Evolutionary conservation across 2,329 filamentous ascomycete species (phyloP), one percentile per base, ranked within the genome.

Genomic region (Colletotrichum phormii): DNA sequence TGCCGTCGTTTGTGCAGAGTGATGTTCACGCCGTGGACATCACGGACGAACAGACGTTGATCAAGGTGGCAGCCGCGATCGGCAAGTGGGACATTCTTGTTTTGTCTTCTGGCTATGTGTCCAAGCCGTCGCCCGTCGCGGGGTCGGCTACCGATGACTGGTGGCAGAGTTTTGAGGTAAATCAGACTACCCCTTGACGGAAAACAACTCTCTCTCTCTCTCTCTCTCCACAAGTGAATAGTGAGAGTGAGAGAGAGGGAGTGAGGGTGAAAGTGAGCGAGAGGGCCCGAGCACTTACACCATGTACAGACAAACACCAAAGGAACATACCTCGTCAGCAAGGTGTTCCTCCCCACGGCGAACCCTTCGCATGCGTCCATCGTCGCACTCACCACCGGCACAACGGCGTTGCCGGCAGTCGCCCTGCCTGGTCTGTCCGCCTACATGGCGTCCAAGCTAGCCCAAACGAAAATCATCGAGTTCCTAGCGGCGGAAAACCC

Each of bases 221-320:
- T 37, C 35, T n/a, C 42, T 46, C 42, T 7, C 5, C 42, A 46
- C 15, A 46, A 46, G 42, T 46, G 0, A 5, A 1, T 6, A 9
- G 18, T 6, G 42, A n/a, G 6, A 15, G 7, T 18, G 15, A 24
- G 42, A 46, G 18, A 49, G 18, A 49, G 8, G 6, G 15, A 33
- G 12, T 9, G 18, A 24, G 8, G 37, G 22, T 22, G 35, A 11
- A 8, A 12, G 18, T 11, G 55, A 58, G 18, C 11, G 33, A 26
- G n/a, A 24, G n/a, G 22, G 15, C 49, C 31, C n/a, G 26, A 29
- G 42, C 31, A 51, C 60, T 69, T 55, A 64, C 66, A 61, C 57
- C 37, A 6, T n/a, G 51, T 60, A 42, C 49, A 64, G 59, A 84
- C 88, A 67, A 90, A 89, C 72, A 76, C 89, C 37, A 86, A 84